phyloP scores from a whole-genome alignment of 2,329 filamentous ascomycete genomes.

The Elsinoe batatas region DNA sequence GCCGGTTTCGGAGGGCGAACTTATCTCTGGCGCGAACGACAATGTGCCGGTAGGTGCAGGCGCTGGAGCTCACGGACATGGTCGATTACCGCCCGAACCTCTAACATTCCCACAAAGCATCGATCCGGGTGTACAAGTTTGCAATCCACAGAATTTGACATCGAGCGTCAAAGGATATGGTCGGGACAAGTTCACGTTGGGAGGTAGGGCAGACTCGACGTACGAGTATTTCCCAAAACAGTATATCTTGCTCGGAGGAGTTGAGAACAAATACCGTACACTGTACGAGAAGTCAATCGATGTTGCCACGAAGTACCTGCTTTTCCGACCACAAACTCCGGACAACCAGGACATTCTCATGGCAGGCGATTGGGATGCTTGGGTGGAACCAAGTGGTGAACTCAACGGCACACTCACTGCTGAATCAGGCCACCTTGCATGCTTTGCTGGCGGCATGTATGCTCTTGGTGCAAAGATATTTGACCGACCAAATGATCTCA shows the following conservation, averaged over 20 bases:
- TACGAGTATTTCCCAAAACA: conserved; percentile 54
- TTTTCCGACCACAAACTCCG: conserved; percentile 67
- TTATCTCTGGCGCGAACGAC: not conserved
- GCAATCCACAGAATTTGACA: conserved; percentile 51
- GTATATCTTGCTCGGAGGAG: conserved; percentile 66
- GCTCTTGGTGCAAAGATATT: conserved; percentile 45
- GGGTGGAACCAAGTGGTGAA: conserved; percentile 16
- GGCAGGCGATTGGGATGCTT: conserved; percentile 44
- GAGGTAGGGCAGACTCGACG: conserved; percentile 46
- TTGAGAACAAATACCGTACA: conserved; percentile 58
- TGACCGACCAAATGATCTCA: conserved; percentile 38
- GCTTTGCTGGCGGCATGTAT: conserved; percentile 48
- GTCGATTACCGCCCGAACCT: not conserved
- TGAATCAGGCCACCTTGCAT: conserved; percentile 42
- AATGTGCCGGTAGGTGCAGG: not conserved
- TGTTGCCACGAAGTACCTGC: conserved; percentile 60
- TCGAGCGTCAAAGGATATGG: conserved; percentile 35
- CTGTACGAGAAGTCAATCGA: conserved; percentile 62
- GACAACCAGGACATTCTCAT: conserved; percentile 62
- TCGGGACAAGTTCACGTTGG: conserved; percentile 44
- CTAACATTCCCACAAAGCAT: not conserved
- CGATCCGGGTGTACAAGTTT: conserved; percentile 31
- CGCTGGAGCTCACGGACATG: not conserved
- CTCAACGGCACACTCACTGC: conserved; percentile 34
- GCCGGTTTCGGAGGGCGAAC: not conserved